A percentile compares a stretch with the other conserved stretches of the same genome.
Conservation (phyloP, 306 rosid species). For the Vigna radiata region DNA sequence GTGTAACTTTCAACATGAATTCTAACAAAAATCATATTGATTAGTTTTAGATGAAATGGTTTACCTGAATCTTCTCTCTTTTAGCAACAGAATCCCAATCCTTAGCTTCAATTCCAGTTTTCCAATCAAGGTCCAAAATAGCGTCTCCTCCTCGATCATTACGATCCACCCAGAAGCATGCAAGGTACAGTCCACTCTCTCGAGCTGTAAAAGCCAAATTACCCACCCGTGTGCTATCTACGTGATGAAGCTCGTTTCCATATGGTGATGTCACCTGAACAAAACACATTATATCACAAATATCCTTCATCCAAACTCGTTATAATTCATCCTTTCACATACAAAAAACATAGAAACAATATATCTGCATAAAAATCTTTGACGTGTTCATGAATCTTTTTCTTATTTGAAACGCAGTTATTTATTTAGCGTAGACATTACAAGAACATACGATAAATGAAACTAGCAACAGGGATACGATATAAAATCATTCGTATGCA, state of each 20-base stretch:
- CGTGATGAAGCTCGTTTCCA: conserved; percentile 68
- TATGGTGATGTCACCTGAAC: conserved; percentile 82
- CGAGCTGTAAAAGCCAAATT: conserved; percentile 85
- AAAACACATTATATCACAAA: conserved; percentile 21
- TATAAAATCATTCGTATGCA: neutral
- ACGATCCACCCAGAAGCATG: conserved; percentile 71
- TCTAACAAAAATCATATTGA: no score
- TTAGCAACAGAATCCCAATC: conserved; percentile 96
- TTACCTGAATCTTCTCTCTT: conserved; percentile 91
- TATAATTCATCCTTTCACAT: no score
- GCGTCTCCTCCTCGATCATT: conserved; percentile 47
- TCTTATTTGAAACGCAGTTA: neutral
- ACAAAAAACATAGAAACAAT: no score
- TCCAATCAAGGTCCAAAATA: conserved; percentile 84
- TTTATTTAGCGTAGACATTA: no score
- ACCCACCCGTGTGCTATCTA: conserved; percentile 63
- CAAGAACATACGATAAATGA: no score
- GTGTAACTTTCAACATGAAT: no score
- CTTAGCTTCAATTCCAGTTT: conserved; percentile 84
- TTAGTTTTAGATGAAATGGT: no score
- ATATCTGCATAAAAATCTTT: neutral
- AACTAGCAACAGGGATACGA: neutral
- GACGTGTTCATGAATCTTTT: neutral
- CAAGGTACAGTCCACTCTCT: conserved; percentile 83
- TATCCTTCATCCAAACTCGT: neutral